Base-by-base conservation (phyloP, 495 filamentous ascomycete species). In the Penicillium macrosclerotiorum region DNA sequence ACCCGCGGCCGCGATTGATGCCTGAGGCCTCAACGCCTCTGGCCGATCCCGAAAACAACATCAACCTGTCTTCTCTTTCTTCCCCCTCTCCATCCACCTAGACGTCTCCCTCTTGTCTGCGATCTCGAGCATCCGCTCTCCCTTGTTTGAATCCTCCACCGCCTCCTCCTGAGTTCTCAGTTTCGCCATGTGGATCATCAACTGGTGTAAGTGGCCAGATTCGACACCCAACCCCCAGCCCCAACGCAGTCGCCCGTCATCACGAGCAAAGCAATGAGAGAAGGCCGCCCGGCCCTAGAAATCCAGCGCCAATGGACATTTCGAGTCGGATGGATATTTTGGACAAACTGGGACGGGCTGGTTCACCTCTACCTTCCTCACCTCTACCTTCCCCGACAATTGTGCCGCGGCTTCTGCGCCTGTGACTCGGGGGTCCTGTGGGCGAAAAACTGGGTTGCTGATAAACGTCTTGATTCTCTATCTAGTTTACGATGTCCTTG, bases 401-500 rank as follows among this genome's bases (percentile, higher is more conserved):
- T 27, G 35, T 45, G 32, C 51, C 51, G 49, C 49, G 49, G 49
- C 41, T 45, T 17, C 36, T 48, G 43, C 23, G 47, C 51, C 25
- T 48, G 51, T 55, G 51, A 54, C 48, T 36, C 26, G 13, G 30
- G 25, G 25, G 37, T n/a, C 14, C 24, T 38, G 29, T 17, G 30
- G 32, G n/a, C n/a, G 30, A 33, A 16, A 19, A 42, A 20, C 1
- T 43, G 25, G 30, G 23, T 49, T 49, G 35, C 48, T 59, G 45
- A 58, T 36, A 12, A 12, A 22, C 13, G 38, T 34, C 14, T 22
- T 24, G 51, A 19, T 47, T n/a, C 13, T 38, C 22, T 45, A 25
- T 41, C 55, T 52, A 97, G 93, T 96, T 72, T 96, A 83, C 76
- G 91, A 97, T 75, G 72, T 95, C 45, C 83, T 98, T 54, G 83